Evolutionary conservation across 352 stramenopile genomes (phyloP).

Genomic region (Phytophthora multivora): DNA sequence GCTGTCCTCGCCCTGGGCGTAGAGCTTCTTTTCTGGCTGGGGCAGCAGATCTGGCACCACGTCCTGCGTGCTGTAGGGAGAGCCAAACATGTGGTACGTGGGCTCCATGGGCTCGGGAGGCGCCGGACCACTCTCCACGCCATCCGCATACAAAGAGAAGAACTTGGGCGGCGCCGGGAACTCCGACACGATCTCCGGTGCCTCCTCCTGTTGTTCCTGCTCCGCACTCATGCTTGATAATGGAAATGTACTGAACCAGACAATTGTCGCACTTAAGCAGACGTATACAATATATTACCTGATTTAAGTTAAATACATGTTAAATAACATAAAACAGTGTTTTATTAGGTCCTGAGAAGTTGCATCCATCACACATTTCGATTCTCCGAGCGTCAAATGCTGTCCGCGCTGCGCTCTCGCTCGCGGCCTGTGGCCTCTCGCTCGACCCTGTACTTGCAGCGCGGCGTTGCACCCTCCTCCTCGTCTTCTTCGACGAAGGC

Average conservation of each 20-base stretch:
- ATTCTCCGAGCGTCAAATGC: constrained; percentile 20
- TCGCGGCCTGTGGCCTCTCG: constrained; percentile 1
- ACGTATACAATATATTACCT: no score
- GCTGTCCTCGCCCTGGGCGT: constrained; percentile 32
- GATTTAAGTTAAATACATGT: no score
- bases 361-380: not conserved
- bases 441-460: not conserved
- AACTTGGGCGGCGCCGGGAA: constrained; percentile 83
- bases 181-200: constrained; percentile 84
- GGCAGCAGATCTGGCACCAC: constrained; percentile 76
- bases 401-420: constrained; percentile 33
- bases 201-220: constrained; percentile 37
- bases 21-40: constrained; percentile 67
- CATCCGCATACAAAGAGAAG: constrained; percentile 75
- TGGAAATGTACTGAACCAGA: not conserved
- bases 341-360: no score
- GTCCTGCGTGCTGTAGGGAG: constrained; percentile 84
- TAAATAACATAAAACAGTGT: no score
- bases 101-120: constrained; percentile 76
- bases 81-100: constrained; percentile 88
- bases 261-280: no score
- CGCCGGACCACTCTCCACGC: constrained; percentile 47
- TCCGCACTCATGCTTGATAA: constrained; percentile 22
- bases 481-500: constrained; percentile 16
- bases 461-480: constrained; percentile 5